Percentiles rank a stretch among this genome's conserved stretches.
phyloP scores from a whole-genome alignment of 805 yeast genomes.

The Teunomyces cretensis region DNA sequence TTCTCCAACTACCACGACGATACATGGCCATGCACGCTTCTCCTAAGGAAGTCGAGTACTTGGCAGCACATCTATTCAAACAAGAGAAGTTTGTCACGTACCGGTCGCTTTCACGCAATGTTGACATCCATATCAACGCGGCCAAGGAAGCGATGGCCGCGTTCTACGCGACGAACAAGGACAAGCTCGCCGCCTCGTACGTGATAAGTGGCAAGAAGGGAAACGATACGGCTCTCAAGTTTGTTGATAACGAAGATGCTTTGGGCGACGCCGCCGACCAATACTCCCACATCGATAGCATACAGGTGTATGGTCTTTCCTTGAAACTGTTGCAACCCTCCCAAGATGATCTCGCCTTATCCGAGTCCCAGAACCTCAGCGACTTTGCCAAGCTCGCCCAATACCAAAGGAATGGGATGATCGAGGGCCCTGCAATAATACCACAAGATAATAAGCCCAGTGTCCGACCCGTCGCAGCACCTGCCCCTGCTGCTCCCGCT shows the following conservation, averaged over 20 bases:
- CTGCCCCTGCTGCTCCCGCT: neutral
- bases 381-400: conserved; percentile 14
- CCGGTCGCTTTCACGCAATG: conserved; percentile 39
- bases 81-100: conserved; percentile 36
- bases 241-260: conserved; percentile 21
- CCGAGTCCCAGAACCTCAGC: conserved; percentile 15
- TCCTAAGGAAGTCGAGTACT: conserved; percentile 26
- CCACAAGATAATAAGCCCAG: neutral
- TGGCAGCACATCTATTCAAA: conserved; percentile 26
- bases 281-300: conserved; percentile 30
- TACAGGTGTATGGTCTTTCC: conserved; percentile 42
- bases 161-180: conserved; percentile 36
- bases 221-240: conserved; percentile 17
- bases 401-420: conserved; percentile 30
- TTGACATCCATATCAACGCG: conserved; percentile 35
- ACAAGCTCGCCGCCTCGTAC: conserved; percentile 40
- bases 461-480: neutral
- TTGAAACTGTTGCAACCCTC: conserved; percentile 9
- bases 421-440: conserved; percentile 29
- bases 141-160: conserved; percentile 41
- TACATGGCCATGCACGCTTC: conserved; percentile 35
- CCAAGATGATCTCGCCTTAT: conserved; percentile 18
- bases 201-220: conserved; percentile 37
- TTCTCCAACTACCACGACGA: neutral
- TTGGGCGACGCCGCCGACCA: conserved; percentile 20